A percentile compares a stretch with the other conserved stretches of the same genome.
phyloP scores from a whole-genome alignment of 768 basidiomycete species.

The Russula virescens region DNA sequence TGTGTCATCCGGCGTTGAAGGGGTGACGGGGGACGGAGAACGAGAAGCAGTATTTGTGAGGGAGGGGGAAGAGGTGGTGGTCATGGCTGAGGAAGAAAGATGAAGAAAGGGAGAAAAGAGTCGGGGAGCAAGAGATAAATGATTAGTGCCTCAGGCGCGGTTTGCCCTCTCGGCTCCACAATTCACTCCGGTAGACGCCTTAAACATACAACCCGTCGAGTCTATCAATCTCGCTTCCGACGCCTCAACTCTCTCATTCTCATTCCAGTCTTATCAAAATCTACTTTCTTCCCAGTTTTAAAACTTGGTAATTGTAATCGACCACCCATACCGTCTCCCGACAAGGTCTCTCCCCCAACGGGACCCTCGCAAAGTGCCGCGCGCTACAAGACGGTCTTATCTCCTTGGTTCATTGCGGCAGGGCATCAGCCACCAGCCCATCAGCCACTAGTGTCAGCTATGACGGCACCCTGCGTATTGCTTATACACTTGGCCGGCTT shows the following conservation, averaged over 20 bases:
- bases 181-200: not conserved
- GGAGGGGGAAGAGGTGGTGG: slow-evolving; percentile 47
- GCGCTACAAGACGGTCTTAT: not conserved
- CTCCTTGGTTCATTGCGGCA: not conserved
- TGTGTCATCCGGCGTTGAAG: slow-evolving; percentile 63
- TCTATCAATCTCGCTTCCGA: slow-evolving; percentile 2
- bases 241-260: too few species aligned
- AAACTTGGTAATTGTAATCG: too few species aligned
- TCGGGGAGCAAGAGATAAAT: not conserved
- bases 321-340: not conserved
- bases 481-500: too few species aligned
- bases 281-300: too few species aligned
- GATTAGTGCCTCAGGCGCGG: too few species aligned
- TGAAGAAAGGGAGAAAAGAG: not conserved
- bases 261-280: too few species aligned
- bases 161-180: slow-evolving; percentile 10
- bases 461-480: not conserved
- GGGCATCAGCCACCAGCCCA: too few species aligned
- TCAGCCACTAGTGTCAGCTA: not conserved
- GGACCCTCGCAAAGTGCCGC: not conserved
- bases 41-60: slow-evolving; percentile 50
- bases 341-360: not conserved
- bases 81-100: slow-evolving; percentile 38
- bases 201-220: not conserved
- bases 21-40: slow-evolving; percentile 66